Percentiles rank a stretch among this genome's conserved stretches.
Conservation (phyloP, 2,329 filamentous ascomycete genomes). For the Stachybotrys chartarum region DNA sequence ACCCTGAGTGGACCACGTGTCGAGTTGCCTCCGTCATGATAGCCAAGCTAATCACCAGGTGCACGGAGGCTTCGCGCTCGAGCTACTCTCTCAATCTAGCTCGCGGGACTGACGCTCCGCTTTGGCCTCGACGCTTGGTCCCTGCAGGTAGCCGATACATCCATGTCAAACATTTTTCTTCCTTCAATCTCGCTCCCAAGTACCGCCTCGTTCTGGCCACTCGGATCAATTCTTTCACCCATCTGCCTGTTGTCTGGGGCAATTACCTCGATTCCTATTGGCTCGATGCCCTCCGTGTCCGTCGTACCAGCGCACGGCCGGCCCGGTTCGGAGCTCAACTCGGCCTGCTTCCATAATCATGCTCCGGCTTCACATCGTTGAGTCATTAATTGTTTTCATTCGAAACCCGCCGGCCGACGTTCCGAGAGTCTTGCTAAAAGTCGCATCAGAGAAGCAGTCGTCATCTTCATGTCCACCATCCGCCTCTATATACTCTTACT, state of each 20-base stretch:
- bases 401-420: too few species aligned
- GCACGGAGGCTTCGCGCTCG: too few species aligned
- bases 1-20: too few species aligned
- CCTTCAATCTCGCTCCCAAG: not conserved
- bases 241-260: conserved; percentile 1
- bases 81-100: not conserved
- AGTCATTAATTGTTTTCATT: too few species aligned
- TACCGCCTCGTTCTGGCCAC: not conserved
- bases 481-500: too few species aligned
- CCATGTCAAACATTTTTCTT: not conserved
- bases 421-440: too few species aligned
- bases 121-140: not conserved
- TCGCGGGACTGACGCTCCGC: not conserved
- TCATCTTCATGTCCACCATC: too few species aligned
- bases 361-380: not conserved
- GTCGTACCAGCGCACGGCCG: too few species aligned
- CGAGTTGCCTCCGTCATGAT: too few species aligned
- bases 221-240: not conserved
- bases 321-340: not conserved
- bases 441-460: too few species aligned
- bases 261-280: conserved; percentile 8
- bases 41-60: too few species aligned
- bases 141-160: not conserved
- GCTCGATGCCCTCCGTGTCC: not conserved
- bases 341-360: not conserved